Evolutionary conservation across 2,329 filamentous ascomycete species (phyloP), one percentile per base, ranked within the genome.

Genomic region (Fusarium camptoceras): DNA sequence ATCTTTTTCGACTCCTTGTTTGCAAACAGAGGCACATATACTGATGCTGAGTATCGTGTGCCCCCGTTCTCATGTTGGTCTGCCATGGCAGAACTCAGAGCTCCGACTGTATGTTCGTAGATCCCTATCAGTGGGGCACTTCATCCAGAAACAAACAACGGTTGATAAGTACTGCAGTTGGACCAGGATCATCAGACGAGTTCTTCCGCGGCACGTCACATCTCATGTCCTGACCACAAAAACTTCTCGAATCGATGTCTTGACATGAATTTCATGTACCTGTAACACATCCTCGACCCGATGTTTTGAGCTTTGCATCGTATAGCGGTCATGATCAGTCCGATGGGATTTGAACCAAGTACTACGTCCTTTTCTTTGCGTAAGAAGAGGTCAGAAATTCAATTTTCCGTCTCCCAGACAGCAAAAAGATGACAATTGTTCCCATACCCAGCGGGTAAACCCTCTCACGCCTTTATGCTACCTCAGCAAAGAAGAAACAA

Each of bases 121-220:
- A 20, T 39, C 24, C 56, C 44, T 65, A 42, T 58, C 27, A 48
- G 66, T 65, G 63, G 72, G 43, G 63, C 31, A 55, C 46, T 57
- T 58, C 59, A 70, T 51, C 27, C 63, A 62, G 66, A 71, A 55
- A 70, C 68, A 68, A 64, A 63, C 59, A 56, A 69, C 57, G 61
- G 64, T 69, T 59, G 71, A 73, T 74, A 75, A 66, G 70, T 74
- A 47, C 31, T 48, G 48, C 55, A 68, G 70, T 48, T 49, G 39
- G 37, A 46, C 73, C 73, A 60, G 73, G 73, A 68, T 76, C 71
- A 73, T 75, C 73, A 76, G 72, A 59, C 72, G 71, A 76, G 73
- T 71, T 68, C 69, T 70, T 54, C 51, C 51, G 64, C 65, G 66
- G 73, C 72, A 71, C 69, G 67, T 73, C 71, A 76, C 69, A 74